A percentile compares a stretch with the other conserved stretches of the same genome.
phyloP scores from a whole-genome alignment of 768 basidiomycete genomes.

The Termitomyces heimii region DNA sequence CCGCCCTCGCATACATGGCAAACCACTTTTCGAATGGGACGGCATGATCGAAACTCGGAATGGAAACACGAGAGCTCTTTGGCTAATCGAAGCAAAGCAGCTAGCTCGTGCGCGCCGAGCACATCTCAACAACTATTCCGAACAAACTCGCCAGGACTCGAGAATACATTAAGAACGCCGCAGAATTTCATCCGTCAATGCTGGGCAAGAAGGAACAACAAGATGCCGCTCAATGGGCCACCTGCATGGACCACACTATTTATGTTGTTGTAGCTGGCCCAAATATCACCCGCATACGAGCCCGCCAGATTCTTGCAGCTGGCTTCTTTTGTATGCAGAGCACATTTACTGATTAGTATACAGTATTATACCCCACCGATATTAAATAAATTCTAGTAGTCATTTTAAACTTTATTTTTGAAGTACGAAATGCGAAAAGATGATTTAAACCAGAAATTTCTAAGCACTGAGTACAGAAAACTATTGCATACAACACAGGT shows the following conservation, averaged over 20 bases:
- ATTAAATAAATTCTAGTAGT: too few species aligned
- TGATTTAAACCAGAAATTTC: too few species aligned
- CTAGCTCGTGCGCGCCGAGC: rapidly evolving
- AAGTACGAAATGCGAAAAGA: too few species aligned
- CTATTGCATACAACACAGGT: too few species aligned
- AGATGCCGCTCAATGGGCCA: neutral
- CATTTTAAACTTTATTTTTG: too few species aligned
- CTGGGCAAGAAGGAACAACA: too few species aligned
- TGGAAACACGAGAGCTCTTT: neutral
- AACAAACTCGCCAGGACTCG: neutral
- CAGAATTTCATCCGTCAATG: too few species aligned
- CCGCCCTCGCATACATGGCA: neutral
- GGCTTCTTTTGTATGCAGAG: neutral
- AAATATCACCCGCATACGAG: neutral
- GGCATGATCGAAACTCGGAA: neutral
- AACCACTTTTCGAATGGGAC: neutral
- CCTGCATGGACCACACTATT: neutral
- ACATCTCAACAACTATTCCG: neutral
- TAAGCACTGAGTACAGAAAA: too few species aligned
- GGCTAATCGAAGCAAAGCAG: neutral
- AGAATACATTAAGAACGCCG: neutral
- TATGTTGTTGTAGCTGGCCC: neutral
- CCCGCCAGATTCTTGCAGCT: neutral
- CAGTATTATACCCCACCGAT: too few species aligned
- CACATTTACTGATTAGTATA: too few species aligned